Evolutionary conservation across 1,139 yeast genomes (phyloP).

Genomic region (Geotrichum citri-aurantii): DNA sequence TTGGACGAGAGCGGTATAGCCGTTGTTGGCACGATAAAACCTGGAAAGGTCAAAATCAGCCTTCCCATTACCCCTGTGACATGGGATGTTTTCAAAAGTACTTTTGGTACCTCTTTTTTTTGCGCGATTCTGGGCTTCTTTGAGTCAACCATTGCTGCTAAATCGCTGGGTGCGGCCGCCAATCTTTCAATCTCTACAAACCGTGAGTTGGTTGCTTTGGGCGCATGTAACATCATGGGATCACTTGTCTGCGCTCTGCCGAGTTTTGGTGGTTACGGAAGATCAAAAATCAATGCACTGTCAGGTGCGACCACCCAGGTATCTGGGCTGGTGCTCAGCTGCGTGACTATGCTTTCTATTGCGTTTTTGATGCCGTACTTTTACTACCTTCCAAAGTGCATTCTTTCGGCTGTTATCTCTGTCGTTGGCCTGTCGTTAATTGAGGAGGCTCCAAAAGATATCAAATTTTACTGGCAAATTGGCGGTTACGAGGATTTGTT

Average conservation of each 20-base stretch:
- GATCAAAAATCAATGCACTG: slow-evolving; percentile 81
- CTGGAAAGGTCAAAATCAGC: slow-evolving; percentile 42
- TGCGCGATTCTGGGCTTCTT: slow-evolving; percentile 88
- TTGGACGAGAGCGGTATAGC: slow-evolving; percentile 58
- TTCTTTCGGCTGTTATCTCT: slow-evolving; percentile 74
- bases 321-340: slow-evolving; percentile 77
- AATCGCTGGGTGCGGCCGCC: slow-evolving; percentile 42
- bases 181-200: slow-evolving; percentile 37
- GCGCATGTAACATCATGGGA: slow-evolving; percentile 63
- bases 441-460: slow-evolving; percentile 82
- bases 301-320: slow-evolving; percentile 82
- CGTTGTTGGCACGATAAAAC: slow-evolving; percentile 62
- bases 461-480: slow-evolving; percentile 66
- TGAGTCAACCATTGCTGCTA: slow-evolving; percentile 88
- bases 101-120: slow-evolving; percentile 46
- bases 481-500: slow-evolving; percentile 72
- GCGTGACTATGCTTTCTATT: slow-evolving; percentile 61
- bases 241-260: slow-evolving; percentile 78
- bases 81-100: slow-evolving; percentile 34
- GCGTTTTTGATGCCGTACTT: slow-evolving; percentile 56
- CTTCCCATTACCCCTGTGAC: slow-evolving; percentile 44
- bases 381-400: slow-evolving; percentile 73
- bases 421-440: slow-evolving; percentile 72
- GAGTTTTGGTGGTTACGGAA: slow-evolving; percentile 93
- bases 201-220: slow-evolving; percentile 72